A percentile compares a stretch with the other conserved stretches of the same genome.
These are phyloP conservation scores for Podaxis sp. DNA, from an alignment of 768 basidiomycete genomes.

Conservation along the genomic window DNA sequence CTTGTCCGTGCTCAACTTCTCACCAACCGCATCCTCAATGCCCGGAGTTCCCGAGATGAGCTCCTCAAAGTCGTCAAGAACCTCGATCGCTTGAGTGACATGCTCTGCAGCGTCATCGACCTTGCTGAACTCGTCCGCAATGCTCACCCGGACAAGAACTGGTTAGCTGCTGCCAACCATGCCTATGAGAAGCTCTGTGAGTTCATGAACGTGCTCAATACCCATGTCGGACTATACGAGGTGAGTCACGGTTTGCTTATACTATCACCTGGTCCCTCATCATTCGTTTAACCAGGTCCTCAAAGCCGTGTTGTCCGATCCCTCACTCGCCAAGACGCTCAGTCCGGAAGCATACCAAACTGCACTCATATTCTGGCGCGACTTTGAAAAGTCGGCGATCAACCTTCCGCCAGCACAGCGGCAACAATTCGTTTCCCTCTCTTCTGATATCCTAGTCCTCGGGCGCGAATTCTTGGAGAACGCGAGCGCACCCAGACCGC, in stretches of 20 bases:
- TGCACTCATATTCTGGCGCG: slow-evolving; percentile 90
- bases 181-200: slow-evolving; percentile 92
- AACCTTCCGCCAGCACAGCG: slow-evolving; percentile 77
- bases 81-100: slow-evolving; percentile 92
- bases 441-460: slow-evolving; percentile 83
- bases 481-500: slow-evolving; percentile 56
- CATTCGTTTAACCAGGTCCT: slow-evolving; percentile 46
- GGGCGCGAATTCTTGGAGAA: slow-evolving; percentile 83
- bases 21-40: slow-evolving; percentile 77
- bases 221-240: slow-evolving; percentile 84
- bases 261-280: neutral
- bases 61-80: slow-evolving; percentile 90
- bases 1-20: slow-evolving; percentile 75
- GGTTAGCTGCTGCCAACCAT: slow-evolving; percentile 80
- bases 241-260: slow-evolving; percentile 39
- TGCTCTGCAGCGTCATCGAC: slow-evolving; percentile 95
- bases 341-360: slow-evolving; percentile 78
- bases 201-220: slow-evolving; percentile 97
- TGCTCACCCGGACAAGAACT: slow-evolving; percentile 81
- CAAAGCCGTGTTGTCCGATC: slow-evolving; percentile 64
- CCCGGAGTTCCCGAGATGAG: slow-evolving; percentile 68
- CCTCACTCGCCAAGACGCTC: slow-evolving; percentile 59
- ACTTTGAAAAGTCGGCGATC: slow-evolving; percentile 97
- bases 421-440: slow-evolving; percentile 80
- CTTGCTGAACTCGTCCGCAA: slow-evolving; percentile 92